Base-by-base conservation (phyloP, 352 stramenopile genomes). In the Globisporangium paroecandrum region DNA sequence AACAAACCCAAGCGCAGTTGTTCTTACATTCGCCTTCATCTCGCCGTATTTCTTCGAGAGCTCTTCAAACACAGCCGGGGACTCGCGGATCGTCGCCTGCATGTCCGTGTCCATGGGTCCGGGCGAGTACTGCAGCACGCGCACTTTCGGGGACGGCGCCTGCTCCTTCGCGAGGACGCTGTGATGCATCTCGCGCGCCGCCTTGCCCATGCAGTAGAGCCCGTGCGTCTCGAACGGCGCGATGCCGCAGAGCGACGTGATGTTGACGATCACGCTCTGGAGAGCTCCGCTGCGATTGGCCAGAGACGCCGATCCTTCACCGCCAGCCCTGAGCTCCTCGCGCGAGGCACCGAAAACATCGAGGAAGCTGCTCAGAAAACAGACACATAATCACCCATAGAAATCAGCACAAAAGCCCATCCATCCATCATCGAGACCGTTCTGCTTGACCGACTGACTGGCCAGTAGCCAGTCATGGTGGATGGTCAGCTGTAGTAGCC, bases 31-130 rank as follows among this genome's bases (percentile, higher is more conserved):
- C 6, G 65, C 68, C 67, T 90, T 88, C 77, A 91, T 81, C 24
- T 82, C 67, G 53, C 57, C 65, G 54, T 82, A 93, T 66, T 79
- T 83, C 8, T 67, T 57, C 4, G 69, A 57, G 34, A 90, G 71
- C n/a, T 74, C 71, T 1, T 71, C 57, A 22, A 83, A 72, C 27
- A 90, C 77, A 8, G 29, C 53, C 4, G 75, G 54, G 9, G 77
- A 86, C 57, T 89, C 80, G 24, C 85, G 85, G 49, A 93, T 80
- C n/a, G 70, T 78, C 43, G 70, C 58, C 66, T 93, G 80, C 89
- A 97, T 97, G 64, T 84, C 82, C 51, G 88, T 97, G 69, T 96
- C 82, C 83, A 97, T 92, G 0, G 89, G 84, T 22, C 90, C 90
- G 0, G 90, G 90, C 51, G 90, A 90, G 65, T 97, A 97, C 74